Base-by-base conservation (phyloP, 73 alveolate genomes). In the Breviolum minutum region DNA sequence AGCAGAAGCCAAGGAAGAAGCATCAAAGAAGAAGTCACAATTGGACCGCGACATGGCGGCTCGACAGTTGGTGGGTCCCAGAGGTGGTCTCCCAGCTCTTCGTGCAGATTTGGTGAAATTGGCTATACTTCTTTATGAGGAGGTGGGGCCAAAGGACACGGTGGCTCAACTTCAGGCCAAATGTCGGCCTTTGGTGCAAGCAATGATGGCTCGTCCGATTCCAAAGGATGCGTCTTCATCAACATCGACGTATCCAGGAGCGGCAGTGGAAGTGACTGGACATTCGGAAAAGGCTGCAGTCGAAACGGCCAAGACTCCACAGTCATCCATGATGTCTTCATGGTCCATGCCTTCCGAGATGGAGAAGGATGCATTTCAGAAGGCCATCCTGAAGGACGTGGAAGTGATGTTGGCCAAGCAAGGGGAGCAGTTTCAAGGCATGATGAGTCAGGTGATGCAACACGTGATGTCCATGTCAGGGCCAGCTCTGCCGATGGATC, bases 61-160 rank as follows among this genome's bases (percentile, higher is more conserved):
- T 11, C n/a, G 95, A 70, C 16, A 64, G 26, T 8, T 88, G 66
- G 10, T 88, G 19, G 95, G 95, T 3, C 95, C 95, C 5, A 61
- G 81, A 4, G 95, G 95, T 30, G 95, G 95, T 0, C n/a, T 88
- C 1, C 95, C 95, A 0, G 0, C 84, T 5, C 11, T 88, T 48
- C 29, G 40, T 60, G 69, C 30, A 27, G 95, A 88, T 70, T 54
- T 88, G 17, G 5, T 20, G 6, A 20, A 69, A 0, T 27, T 88
- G 84, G 95, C 95, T 5, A 1, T 48, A 29, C 10, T 88, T 8
- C 64, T 88, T 32, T 9, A 88, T 5, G 48, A 68, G 69, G 71
- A 66, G 29, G 48, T 68, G 54, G 32, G 11, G 8, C 60, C 83
- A 30, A 30, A 66, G 61, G 95, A 88, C 26, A 88, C 95, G 26